phyloP scores from a whole-genome alignment of 768 basidiomycete species.

The Termitomyces sp. region DNA sequence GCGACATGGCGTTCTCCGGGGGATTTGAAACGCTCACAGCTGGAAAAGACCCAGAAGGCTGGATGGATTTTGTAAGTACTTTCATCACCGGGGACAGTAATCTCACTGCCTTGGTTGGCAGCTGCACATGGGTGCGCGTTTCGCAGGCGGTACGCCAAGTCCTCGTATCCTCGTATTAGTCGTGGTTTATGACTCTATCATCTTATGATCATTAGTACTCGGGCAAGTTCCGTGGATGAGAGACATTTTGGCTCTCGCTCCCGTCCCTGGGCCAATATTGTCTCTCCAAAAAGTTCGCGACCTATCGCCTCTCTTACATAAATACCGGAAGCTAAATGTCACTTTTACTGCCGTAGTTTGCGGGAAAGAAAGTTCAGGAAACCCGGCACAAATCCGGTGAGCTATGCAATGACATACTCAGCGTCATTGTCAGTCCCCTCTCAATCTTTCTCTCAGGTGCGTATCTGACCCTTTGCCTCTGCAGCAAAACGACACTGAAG shows the following conservation, averaged over 20 bases:
- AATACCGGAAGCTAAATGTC: not conserved
- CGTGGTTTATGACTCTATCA: not conserved
- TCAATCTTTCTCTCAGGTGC: not conserved
- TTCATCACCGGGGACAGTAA: not conserved
- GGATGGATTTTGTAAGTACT: conserved; percentile 18
- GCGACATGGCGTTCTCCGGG: conserved; percentile 22
- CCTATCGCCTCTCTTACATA: not conserved
- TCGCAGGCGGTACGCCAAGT: conserved; percentile 12
- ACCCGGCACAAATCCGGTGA: conserved; percentile 9
- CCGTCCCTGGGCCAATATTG: conserved; percentile 16
- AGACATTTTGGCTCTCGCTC: conserved; percentile 13
- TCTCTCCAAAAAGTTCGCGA: conserved; percentile 13
- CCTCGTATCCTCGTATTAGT: not conserved
- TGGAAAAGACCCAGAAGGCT: conserved; percentile 18
- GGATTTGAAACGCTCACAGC: conserved; percentile 20
- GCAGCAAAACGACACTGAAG: conserved; percentile 14
- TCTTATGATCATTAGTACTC: conserved; percentile 7
- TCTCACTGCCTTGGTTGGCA: not conserved
- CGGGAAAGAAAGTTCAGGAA: conserved; percentile 13
- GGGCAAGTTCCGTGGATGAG: conserved; percentile 21
- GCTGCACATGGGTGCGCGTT: conserved; percentile 16
- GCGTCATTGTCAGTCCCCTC: conserved; percentile 15
- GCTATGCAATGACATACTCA: conserved; percentile 13
- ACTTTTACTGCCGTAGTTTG: conserved; percentile 6
- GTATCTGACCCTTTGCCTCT: not conserved